Conservation (phyloP, 169 alveolate species). For the Cryptosporidium meleagridis region DNA sequence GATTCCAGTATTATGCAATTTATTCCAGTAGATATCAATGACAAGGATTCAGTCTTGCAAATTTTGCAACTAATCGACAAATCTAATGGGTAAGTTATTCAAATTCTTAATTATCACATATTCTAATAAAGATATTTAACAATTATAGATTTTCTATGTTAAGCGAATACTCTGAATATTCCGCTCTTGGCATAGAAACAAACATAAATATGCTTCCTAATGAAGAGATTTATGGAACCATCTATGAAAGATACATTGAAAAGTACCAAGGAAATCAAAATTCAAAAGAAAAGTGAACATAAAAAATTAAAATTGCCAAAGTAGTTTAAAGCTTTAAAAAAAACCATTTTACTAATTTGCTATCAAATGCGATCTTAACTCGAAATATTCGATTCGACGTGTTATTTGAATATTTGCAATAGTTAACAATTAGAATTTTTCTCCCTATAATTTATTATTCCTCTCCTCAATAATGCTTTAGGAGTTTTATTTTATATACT, state of each 20-base stretch:
- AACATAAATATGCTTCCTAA: constrained; percentile 77
- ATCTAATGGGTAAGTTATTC: constrained; percentile 86
- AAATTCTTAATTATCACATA: not conserved
- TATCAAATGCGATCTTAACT: not conserved
- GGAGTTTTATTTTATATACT: not conserved
- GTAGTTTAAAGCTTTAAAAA: constrained; percentile 28
- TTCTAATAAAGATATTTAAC: not conserved
- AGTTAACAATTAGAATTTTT: not conserved
- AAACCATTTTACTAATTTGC: not conserved
- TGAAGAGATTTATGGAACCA: constrained; percentile 68
- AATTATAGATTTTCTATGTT: constrained; percentile 76
- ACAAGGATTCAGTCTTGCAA: constrained; percentile 82
- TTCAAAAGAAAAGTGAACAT: not conserved
- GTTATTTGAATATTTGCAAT: not conserved
- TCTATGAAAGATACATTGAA: constrained; percentile 45
- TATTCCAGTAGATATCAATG: constrained; percentile 87
- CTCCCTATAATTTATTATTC: not conserved
- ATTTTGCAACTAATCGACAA: constrained; percentile 83
- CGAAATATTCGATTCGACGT: not conserved
- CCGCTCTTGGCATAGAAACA: constrained; percentile 78
- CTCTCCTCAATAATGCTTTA: not conserved
- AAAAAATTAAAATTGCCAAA: not conserved
- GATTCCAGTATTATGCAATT: constrained; percentile 81
- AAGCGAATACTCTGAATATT: constrained; percentile 78
- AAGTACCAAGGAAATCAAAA: not conserved